Percentiles rank a stretch among this genome's conserved stretches.
Conservation (phyloP, 2,329 filamentous ascomycete genomes). For the Phaeosphaeriaceae sp. region DNA sequence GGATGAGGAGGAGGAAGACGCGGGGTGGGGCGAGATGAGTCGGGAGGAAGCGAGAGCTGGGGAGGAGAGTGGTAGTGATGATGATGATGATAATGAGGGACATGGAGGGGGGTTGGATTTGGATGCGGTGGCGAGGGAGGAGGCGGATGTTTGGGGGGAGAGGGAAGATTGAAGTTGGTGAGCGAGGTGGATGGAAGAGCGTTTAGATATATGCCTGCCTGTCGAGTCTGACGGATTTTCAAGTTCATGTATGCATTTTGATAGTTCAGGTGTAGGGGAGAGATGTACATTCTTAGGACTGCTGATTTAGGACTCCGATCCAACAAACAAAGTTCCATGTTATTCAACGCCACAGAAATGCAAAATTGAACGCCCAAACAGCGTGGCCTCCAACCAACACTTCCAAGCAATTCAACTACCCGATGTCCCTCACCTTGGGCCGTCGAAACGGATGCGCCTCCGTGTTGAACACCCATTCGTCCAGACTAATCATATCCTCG, state of each 20-base stretch:
- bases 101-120: conserved; percentile 30
- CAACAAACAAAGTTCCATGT: too few relatives aligned
- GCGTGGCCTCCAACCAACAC: neutral
- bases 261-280: too few relatives aligned
- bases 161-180: conserved; percentile 29
- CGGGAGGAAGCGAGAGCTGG: conserved; percentile 26
- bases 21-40: conserved; percentile 44
- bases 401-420: neutral
- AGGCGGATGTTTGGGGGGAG: conserved; percentile 46
- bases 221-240: neutral
- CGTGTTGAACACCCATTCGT: conserved; percentile 59
- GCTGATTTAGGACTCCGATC: too few relatives aligned
- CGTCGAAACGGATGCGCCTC: conserved; percentile 58
- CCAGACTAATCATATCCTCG: conserved; percentile 52
- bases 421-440: conserved; percentile 14
- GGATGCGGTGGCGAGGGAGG: conserved; percentile 44
- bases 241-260: neutral
- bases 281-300: too few relatives aligned
- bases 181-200: neutral
- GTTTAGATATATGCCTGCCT: neutral
- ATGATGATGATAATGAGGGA: conserved; percentile 25
- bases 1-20: conserved; percentile 39
- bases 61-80: conserved; percentile 16
- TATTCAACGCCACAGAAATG: neutral
- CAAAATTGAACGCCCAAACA: neutral